Percentiles rank a stretch among this genome's conserved stretches.
Evolutionary conservation across 2,329 filamentous ascomycete species (phyloP).

Genomic region (Rutstroemia sp.): DNA sequence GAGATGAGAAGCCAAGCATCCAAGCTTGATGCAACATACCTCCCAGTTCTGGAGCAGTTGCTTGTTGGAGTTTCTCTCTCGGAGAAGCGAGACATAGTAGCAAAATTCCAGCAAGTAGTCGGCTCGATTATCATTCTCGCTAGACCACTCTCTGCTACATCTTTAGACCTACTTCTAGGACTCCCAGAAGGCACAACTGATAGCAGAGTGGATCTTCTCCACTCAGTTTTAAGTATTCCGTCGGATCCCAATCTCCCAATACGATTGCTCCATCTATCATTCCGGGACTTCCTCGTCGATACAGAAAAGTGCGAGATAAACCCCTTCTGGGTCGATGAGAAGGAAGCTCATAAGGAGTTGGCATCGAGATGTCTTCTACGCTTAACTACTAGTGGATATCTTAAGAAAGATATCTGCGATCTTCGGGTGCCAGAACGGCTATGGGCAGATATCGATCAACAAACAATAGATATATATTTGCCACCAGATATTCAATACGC

Average conservation of each 20-base stretch:
- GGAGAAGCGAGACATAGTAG: not conserved
- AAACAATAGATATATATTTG: slow-evolving; percentile 19
- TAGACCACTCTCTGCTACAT: no score
- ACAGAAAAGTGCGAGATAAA: slow-evolving; percentile 10
- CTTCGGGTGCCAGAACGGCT: slow-evolving; percentile 24
- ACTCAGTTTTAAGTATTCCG: no score
- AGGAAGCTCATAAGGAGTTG: slow-evolving; percentile 26
- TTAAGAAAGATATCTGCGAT: slow-evolving; percentile 33
- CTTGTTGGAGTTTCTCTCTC: not conserved
- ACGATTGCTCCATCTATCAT: slow-evolving; percentile 2
- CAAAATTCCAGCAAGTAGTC: not conserved
- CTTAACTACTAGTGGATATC: slow-evolving; percentile 20
- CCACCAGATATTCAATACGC: slow-evolving; percentile 27
- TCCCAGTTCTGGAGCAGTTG: slow-evolving; percentile 3
- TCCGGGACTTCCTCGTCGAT: slow-evolving; percentile 13
- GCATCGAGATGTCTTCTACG: slow-evolving; percentile 32
- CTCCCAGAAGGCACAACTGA: no score
- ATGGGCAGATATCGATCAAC: slow-evolving; percentile 30
- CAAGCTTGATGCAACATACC: not conserved
- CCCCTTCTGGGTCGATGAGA: slow-evolving; percentile 34
- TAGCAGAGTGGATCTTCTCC: no score
- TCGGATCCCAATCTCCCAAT: no score
- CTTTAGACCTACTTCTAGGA: no score
- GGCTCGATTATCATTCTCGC: no score
- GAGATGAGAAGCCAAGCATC: not conserved